phyloP scores from a whole-genome alignment of 1,284 basidiomycete species.

The Trichosporon ovoides region DNA sequence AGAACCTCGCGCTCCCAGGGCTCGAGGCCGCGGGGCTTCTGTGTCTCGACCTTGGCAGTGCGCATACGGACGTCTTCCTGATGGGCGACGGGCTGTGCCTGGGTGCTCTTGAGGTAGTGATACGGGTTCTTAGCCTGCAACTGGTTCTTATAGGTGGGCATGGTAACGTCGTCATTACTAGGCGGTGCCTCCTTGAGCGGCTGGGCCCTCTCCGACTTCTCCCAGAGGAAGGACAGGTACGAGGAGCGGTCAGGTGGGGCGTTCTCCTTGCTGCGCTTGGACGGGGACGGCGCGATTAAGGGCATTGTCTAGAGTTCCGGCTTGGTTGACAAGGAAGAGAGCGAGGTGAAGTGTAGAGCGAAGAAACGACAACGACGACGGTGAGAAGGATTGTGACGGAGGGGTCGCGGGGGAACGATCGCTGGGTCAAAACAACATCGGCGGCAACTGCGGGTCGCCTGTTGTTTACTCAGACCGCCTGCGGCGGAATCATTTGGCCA shows the following conservation, averaged over 20 bases:
- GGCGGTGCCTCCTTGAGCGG: constrained; percentile 22
- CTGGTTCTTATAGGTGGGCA: constrained; percentile 44
- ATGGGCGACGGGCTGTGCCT: constrained; percentile 15
- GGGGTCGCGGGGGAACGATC: neutral
- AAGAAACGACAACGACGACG: constrained; percentile 8
- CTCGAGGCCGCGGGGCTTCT: constrained; percentile 51
- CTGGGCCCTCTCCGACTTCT: constrained; percentile 28
- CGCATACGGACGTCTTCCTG: constrained; percentile 44
- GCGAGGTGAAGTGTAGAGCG: constrained; percentile 17
- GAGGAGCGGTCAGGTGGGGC: constrained; percentile 32
- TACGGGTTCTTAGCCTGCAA: constrained; percentile 9
- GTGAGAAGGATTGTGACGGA: constrained; percentile 23
- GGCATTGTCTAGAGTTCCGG: constrained; percentile 13
- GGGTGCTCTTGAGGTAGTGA: constrained; percentile 17
- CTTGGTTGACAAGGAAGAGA: constrained; percentile 9
- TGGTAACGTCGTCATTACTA: constrained; percentile 44
- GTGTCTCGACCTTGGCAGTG: constrained; percentile 33
- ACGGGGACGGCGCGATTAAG: constrained; percentile 27
- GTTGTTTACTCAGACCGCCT: neutral
- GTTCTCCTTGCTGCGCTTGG: constrained; percentile 41
- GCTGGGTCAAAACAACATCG: neutral
- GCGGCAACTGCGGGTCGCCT: neutral
- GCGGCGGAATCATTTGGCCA: neutral
- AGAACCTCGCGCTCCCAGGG: constrained; percentile 80
- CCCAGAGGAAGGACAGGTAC: constrained; percentile 45